Evolutionary conservation across 176 grass and related monocot genomes (phyloP).

Genomic region (Poa annua): DNA sequence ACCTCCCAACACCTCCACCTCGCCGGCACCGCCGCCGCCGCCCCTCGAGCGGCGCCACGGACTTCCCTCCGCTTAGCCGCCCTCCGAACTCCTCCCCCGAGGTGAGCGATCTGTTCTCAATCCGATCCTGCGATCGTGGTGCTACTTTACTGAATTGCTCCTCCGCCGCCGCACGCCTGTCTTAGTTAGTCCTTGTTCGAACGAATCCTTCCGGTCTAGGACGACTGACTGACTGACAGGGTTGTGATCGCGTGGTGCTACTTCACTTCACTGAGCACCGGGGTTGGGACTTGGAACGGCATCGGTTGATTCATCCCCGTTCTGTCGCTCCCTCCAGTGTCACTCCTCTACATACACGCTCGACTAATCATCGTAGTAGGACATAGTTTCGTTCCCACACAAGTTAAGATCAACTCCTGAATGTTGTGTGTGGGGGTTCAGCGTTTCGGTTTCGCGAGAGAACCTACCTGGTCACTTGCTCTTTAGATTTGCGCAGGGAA

Average conservation of each 20-base stretch:
- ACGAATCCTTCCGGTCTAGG: background rate
- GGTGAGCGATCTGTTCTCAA: conserved; percentile 38
- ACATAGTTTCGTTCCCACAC: background rate
- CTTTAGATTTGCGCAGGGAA: background rate
- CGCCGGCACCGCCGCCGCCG: background rate
- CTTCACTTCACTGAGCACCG: too few species aligned
- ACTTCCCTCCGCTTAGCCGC: background rate
- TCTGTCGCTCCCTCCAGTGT: too few species aligned
- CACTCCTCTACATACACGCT: background rate
- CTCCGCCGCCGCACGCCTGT: background rate
- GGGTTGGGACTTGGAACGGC: too few species aligned
- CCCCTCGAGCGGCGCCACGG: background rate
- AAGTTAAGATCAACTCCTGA: background rate
- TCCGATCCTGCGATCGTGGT: background rate
- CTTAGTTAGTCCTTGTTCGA: too few species aligned
- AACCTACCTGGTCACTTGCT: background rate
- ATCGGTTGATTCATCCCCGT: too few species aligned
- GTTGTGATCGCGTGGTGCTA: too few species aligned
- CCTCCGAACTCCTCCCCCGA: conserved; percentile 9
- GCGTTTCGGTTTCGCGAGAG: background rate
- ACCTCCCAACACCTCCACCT: conserved; percentile 18
- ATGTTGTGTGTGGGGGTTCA: background rate
- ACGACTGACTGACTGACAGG: background rate
- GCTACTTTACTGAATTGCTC: too few species aligned
- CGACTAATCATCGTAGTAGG: background rate